phyloP scores from a whole-genome alignment of 176 grass and related monocot species.

The Puya raimondii region DNA sequence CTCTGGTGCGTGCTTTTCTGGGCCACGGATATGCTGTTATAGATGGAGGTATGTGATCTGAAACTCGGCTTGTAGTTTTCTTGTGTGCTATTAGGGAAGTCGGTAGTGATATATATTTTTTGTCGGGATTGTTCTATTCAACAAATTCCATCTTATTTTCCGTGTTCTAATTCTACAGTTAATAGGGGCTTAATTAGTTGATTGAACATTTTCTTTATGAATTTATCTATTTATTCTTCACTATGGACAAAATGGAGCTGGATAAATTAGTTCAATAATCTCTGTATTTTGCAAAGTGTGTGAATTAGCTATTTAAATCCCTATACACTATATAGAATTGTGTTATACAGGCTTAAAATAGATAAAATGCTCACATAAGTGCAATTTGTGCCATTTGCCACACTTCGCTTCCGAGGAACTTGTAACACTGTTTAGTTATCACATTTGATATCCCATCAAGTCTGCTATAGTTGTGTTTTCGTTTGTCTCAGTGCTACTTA shows the following conservation, averaged over 20 bases:
- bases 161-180: neutral
- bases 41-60: constrained; percentile 80
- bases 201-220: too few species aligned
- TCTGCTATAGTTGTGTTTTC: neutral
- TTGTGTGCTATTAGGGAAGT: neutral
- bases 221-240: too few species aligned
- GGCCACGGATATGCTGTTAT: constrained; percentile 18
- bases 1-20: constrained; percentile 22
- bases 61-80: neutral
- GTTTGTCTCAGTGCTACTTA: too few species aligned
- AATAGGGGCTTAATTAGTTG: neutral
- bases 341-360: neutral
- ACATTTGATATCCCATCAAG: neutral
- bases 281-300: too few species aligned
- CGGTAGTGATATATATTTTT: neutral
- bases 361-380: neutral
- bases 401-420: neutral
- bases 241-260: neutral
- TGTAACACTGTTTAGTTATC: neutral
- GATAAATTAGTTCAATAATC: neutral
- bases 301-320: neutral
- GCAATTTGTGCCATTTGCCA: neutral
- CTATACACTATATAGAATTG: too few species aligned
- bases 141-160: neutral
- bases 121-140: neutral